Base-by-base conservation (phyloP, 2,329 filamentous ascomycete genomes). In the Sarocladiaceae sp. region DNA sequence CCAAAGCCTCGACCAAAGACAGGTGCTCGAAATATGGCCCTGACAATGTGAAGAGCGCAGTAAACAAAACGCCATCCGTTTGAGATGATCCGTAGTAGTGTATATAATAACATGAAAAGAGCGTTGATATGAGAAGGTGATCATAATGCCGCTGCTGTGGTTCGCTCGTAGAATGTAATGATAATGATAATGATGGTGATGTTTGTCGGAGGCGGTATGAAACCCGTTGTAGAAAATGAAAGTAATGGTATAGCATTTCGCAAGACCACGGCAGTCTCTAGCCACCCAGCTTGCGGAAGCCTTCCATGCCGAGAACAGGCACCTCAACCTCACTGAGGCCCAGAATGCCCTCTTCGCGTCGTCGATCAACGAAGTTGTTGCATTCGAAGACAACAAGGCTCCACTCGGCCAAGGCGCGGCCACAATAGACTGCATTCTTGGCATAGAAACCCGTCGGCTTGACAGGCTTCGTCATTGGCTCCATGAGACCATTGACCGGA, bases 361-460 rank as follows among this genome's bases (percentile, higher is more conserved):
- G 79, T 42, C 88, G 77, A 54, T 93, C 88, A 28, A 90, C 82
- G 66, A 93, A 94, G 62, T 83, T 88, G 68, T 92, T 90, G 71
- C 84, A 90, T 65, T 94, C 89, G 52, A 81, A 80, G 15, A 91
- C 82, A 18, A 93, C 80, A 17, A 88, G 72, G 18, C 78, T 76
- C 89, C 89, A 94, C 66, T 94, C 89, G 0, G 88, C 88, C 40
- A 94, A 74, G 1, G 89, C 85, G 18, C 87, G 78, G 2, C 89
- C 89, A 3, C 80, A 74, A 64, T 93, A 87, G 47, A 80, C 80
- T 8, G 76, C 71, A 23, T 75, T 75, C 42, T 70, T 67, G 13
- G 67, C 66, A 51, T 70, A 76, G 2, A 71, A 57, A 4, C 77
- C 77, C 1, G 59, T 63, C 0, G 80, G 80, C 57, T 76, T 70